These are phyloP conservation scores for Aphanomyces invadans DNA, from an alignment of 352 stramenopile species.

Conservation along the genomic window DNA sequence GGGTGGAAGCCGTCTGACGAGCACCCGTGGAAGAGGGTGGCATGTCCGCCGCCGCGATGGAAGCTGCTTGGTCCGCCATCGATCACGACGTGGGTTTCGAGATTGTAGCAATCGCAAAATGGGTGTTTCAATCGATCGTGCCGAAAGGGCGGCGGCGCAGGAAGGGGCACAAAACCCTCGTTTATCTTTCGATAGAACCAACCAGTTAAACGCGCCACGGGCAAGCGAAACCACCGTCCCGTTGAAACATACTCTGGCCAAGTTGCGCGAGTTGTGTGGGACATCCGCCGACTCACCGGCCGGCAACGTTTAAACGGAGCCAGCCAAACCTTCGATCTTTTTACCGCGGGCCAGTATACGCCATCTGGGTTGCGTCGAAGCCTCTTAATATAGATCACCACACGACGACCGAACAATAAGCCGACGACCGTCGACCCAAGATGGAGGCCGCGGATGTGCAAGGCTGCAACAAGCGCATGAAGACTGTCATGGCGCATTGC, in stretches of 20 bases:
- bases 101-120: slow-evolving; percentile 7
- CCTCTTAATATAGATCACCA: slow-evolving; percentile 5
- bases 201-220: not conserved
- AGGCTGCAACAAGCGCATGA: too few species aligned
- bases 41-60: not conserved
- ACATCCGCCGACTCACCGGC: not conserved
- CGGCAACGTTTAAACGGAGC: not conserved
- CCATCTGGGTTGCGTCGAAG: not conserved
- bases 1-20: not conserved
- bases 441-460: not conserved
- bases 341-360: not conserved
- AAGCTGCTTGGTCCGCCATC: not conserved
- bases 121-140: not conserved
- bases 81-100: not conserved
- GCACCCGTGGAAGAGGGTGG: not conserved
- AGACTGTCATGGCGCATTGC: too few species aligned
- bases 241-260: not conserved
- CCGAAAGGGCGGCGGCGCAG: not conserved
- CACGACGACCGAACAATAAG: not conserved
- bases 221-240: not conserved
- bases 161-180: not conserved
- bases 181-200: slow-evolving; percentile 14
- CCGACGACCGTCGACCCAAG: not conserved
- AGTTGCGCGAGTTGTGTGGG: not conserved
- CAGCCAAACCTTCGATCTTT: slow-evolving; percentile 9